These are phyloP conservation scores for Podospora didyma DNA, from an alignment of 495 filamentous ascomycete genomes.

Conservation along the genomic window DNA sequence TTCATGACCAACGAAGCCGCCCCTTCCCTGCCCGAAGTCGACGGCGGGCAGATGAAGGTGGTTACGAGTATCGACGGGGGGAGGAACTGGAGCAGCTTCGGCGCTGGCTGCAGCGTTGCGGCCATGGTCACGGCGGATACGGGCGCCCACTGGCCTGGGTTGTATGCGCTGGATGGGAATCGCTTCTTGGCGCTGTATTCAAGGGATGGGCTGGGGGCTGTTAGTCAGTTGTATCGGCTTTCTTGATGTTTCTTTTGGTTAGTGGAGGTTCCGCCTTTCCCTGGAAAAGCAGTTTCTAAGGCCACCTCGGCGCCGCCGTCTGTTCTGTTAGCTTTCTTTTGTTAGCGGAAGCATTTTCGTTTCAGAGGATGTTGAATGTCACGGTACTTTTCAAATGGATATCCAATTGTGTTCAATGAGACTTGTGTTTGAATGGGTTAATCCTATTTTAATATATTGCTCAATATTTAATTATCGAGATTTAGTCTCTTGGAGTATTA, in stretches of 20 bases:
- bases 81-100: slow-evolving; percentile 5
- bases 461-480: too few species aligned
- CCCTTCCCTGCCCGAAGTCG: slow-evolving; percentile 9
- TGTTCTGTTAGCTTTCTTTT: too few species aligned
- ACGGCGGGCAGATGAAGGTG: slow-evolving; percentile 21
- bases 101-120: not conserved
- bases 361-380: too few species aligned
- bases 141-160: slow-evolving; percentile 38
- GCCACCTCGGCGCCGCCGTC: too few species aligned
- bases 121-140: slow-evolving; percentile 32
- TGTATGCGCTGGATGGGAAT: slow-evolving; percentile 29
- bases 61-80: slow-evolving; percentile 1
- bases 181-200: slow-evolving; percentile 38
- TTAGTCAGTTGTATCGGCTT: slow-evolving; percentile 18
- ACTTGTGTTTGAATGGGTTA: too few species aligned
- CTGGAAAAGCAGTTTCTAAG: too few species aligned
- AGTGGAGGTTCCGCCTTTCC: too few species aligned
- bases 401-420: too few species aligned
- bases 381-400: too few species aligned
- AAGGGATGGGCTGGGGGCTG: slow-evolving; percentile 29
- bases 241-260: not conserved
- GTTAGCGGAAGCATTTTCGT: too few species aligned
- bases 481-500: too few species aligned
- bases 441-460: too few species aligned
- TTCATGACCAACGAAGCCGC: slow-evolving; percentile 62